Evolutionary conservation across 495 filamentous ascomycete genomes (phyloP).

Genomic region (Hypoxylon lenormandii): DNA sequence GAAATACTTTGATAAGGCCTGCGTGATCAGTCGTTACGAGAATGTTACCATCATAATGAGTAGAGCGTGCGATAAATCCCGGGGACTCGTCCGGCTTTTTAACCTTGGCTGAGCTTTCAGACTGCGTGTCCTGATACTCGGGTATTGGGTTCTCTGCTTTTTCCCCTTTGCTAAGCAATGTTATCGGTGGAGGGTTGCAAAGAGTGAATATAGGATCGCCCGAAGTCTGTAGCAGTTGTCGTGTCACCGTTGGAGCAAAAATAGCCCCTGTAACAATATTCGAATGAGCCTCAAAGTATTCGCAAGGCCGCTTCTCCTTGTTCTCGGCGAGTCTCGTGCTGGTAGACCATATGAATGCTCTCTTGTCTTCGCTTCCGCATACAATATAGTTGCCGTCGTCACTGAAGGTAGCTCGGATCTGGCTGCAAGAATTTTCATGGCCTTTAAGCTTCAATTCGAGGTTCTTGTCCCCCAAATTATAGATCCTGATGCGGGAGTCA

Average conservation of each 20-base stretch:
- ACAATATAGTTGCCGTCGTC: constrained; percentile 90
- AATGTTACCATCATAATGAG: constrained; percentile 87
- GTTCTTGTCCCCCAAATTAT: constrained; percentile 83
- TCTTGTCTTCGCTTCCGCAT: constrained; percentile 91
- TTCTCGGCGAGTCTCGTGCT: constrained; percentile 70
- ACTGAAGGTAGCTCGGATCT: constrained; percentile 89
- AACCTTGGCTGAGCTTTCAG: constrained; percentile 49
- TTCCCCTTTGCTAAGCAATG: constrained; percentile 80
- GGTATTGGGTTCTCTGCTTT: constrained; percentile 54
- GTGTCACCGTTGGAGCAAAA: constrained; percentile 82
- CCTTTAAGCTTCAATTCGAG: constrained; percentile 92
- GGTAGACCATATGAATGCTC: constrained; percentile 88
- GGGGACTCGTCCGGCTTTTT: constrained; percentile 64
- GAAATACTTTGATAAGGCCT: constrained; percentile 90
- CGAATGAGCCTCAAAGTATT: constrained; percentile 89
- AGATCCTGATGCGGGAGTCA: constrained; percentile 91
- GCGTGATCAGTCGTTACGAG: constrained; percentile 90
- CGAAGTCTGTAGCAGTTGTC: constrained; percentile 79
- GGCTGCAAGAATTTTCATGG: constrained; percentile 89
- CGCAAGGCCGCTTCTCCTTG: constrained; percentile 80
- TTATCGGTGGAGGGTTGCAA: constrained; percentile 94
- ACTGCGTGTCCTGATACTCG: constrained; percentile 52
- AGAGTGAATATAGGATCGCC: constrained; percentile 95
- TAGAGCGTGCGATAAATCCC: constrained; percentile 77
- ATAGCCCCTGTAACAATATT: constrained; percentile 87